Evolutionary conservation across 208 protist species (phyloP).

Genomic region (Phytomonas serpens): DNA sequence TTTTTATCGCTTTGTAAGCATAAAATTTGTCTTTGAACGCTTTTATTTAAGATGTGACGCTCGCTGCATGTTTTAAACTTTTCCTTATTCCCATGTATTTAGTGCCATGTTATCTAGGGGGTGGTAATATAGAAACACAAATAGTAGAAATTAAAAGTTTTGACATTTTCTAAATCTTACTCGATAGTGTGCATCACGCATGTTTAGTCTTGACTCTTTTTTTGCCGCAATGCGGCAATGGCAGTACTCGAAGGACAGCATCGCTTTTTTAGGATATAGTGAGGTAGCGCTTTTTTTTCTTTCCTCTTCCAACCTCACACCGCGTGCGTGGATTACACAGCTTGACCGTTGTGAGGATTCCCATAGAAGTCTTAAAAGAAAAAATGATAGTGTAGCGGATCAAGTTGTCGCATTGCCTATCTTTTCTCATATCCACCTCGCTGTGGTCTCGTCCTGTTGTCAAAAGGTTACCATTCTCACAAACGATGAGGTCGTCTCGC

Average conservation of each 20-base stretch:
- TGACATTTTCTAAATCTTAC: neutral
- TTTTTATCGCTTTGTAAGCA: neutral
- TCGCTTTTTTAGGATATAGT: constrained; percentile 27
- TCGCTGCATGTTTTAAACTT: neutral
- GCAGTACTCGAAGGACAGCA: constrained; percentile 10
- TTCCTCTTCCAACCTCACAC: constrained; percentile 28
- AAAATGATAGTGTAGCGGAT: neutral
- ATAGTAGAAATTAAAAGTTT: constrained; percentile 5
- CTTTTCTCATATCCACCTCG: constrained; percentile 6
- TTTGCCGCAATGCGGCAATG: constrained; percentile 12
- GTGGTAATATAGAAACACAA: constrained; percentile 3
- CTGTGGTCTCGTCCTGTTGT: constrained; percentile 24
- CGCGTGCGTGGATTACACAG: constrained; percentile 5
- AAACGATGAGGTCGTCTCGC: constrained; percentile 17
- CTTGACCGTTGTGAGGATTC: neutral
- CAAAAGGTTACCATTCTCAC: constrained; percentile 4
- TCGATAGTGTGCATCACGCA: neutral
- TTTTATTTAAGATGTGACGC: neutral
- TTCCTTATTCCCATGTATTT: constrained; percentile 6
- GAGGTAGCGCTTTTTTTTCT: constrained; percentile 26
- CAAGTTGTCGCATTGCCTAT: neutral
- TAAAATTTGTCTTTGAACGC: neutral
- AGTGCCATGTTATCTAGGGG: neutral
- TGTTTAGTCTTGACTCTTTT: constrained; percentile 14
- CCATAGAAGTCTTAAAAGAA: neutral